Base-by-base conservation (phyloP, 371 early-diverging fungal species). In the Parasitella parasitica region DNA sequence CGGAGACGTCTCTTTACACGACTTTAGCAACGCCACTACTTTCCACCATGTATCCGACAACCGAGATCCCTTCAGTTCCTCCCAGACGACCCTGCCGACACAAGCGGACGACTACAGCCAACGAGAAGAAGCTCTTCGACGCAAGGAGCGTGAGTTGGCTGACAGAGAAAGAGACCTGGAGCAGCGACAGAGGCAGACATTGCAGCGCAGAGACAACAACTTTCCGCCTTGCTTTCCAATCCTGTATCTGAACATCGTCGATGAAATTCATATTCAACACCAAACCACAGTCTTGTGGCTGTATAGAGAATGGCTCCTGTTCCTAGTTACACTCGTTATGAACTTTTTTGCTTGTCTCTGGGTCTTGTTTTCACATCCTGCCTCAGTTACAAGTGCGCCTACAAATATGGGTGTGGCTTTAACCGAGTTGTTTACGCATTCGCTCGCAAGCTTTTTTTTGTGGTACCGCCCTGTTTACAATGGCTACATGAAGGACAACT, bases 391-490 rank as follows among this genome's bases (percentile, higher is more conserved):
- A 6, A 86, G 83, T 57, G 86, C 89, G 1, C 88, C 91, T 6
- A 78, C 86, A 15, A 88, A 90, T 72, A 87, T 94, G 76, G 93
- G 91, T 13, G 85, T 89, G 3, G 84, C 89, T 59, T 77, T 94
- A 15, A 86, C 89, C 9, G 90, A 92, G 64, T 80, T 90, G 78
- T 88, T 92, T 66, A 88, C 91, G 5, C 90, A 92, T 66, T 83
- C 86, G 4, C 73, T 85, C 5, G 86, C 87, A 4, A 91, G 92
- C 49, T 93, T 95, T 75, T 90, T 91, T 70, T 63, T 91, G 54
- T 93, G 95, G 95, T 95, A 95, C 71, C 83, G 94, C 15, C 95
- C 95, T 18, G 82, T 91, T 36, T 95, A 95, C 77, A 91, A 90
- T 66, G 94, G 92, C 38, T 95, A 88, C 70, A 89, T 90, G 89